phyloP scores from a whole-genome alignment of 768 basidiomycete genomes.

The Podaxis carcinomalis region DNA sequence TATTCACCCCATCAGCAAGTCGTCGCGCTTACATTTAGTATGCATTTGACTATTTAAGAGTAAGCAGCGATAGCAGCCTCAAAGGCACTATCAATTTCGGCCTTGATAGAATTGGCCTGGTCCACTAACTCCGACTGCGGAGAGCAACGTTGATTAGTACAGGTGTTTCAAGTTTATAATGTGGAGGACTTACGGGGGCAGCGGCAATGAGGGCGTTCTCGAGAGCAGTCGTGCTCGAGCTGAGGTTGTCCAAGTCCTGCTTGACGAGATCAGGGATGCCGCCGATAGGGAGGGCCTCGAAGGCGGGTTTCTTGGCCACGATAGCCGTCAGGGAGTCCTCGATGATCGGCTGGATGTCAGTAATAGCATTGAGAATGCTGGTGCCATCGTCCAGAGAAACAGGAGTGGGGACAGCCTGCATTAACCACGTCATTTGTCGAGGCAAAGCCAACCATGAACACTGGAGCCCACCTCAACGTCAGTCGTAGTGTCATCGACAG shows the following conservation, averaged over 20 bases:
- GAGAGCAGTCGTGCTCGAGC: conserved; percentile 21
- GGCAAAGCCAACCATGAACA: not conserved
- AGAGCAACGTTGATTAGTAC: not conserved
- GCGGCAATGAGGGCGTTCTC: conserved; percentile 21
- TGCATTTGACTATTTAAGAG: conserved; percentile 1
- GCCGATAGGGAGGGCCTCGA: conserved; percentile 19
- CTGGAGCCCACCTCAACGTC: conserved; percentile 21
- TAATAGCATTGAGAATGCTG: conserved; percentile 18
- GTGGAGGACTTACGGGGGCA: conserved; percentile 20
- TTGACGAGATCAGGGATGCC: conserved; percentile 20
- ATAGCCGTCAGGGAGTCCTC: conserved; percentile 16
- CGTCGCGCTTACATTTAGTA: not conserved
- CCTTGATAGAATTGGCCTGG: conserved; percentile 17
- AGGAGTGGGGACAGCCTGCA: conserved; percentile 13
- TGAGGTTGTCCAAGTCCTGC: conserved; percentile 21
- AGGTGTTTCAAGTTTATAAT: not conserved
- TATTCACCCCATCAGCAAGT: not conserved
- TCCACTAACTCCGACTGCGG: conserved; percentile 18
- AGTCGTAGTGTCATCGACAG: conserved; percentile 21
- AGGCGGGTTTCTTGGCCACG: conserved; percentile 22
- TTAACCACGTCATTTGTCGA: not conserved
- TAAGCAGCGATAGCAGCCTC: conserved; percentile 25
- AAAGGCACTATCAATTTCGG: conserved; percentile 21
- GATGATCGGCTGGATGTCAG: conserved; percentile 15
- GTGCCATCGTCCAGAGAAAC: conserved; percentile 21